Evolutionary conservation across 306 rosid species (phyloP).

Genomic region (Prunus salicina): DNA sequence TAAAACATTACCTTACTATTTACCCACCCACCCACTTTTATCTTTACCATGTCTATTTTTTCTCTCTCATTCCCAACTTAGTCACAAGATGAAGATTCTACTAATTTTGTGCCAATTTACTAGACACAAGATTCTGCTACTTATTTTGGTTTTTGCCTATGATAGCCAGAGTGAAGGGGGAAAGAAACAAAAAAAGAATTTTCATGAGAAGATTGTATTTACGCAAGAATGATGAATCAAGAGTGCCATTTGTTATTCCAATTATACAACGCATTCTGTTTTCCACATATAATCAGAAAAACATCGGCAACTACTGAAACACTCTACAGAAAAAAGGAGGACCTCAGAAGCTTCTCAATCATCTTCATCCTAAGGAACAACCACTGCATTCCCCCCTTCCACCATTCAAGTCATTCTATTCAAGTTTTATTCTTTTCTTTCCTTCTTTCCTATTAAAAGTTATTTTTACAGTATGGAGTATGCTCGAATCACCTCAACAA

Average conservation of each 20-base stretch:
- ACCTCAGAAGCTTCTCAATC: constrained; percentile 41
- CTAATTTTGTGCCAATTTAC: not conserved
- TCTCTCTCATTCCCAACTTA: not conserved
- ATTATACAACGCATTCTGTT: constrained; percentile 51
- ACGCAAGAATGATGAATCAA: constrained; percentile 81
- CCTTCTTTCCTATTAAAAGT: constrained; percentile 28
- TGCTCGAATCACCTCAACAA: constrained; percentile 96
- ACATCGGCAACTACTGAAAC: constrained; percentile 58
- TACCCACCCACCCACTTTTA: not conserved
- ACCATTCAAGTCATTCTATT: constrained; percentile 25
- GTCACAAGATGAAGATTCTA: not conserved
- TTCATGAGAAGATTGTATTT: constrained; percentile 53
- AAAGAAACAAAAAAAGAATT: constrained; percentile 27
- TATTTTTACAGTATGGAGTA: constrained; percentile 92
- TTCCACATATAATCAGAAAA: constrained; percentile 63
- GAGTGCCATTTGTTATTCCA: constrained; percentile 71
- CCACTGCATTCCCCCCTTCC: constrained; percentile 30
- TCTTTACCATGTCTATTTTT: not conserved
- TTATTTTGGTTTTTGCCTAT: not conserved
- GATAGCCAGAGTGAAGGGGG: not conserved
- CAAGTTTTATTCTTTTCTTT: not conserved
- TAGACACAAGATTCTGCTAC: not conserved
- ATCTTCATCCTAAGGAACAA: constrained; percentile 28
- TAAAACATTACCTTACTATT: not conserved
- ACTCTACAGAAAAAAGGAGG: constrained; percentile 47